Evolutionary conservation across 495 filamentous ascomycete genomes (phyloP).

Genomic region (Neohortaea acidophila): DNA sequence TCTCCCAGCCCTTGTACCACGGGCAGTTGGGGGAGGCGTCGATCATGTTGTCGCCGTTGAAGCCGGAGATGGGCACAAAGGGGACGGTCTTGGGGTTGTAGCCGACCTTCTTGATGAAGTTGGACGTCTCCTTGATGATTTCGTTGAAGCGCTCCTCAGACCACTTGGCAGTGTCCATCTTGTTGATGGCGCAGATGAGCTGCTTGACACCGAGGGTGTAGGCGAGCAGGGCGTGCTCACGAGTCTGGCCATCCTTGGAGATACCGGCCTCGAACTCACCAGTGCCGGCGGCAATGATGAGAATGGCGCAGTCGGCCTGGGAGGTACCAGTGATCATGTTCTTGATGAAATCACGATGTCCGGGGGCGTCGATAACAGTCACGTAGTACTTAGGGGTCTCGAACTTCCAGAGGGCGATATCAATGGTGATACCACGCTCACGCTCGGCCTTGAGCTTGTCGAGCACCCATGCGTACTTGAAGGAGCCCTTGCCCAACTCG

Average conservation of each 20-base stretch:
- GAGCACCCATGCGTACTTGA: conserved; percentile 99
- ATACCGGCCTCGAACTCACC: conserved; percentile 99
- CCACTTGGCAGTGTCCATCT: conserved; percentile 99
- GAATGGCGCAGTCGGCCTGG: conserved; percentile 97
- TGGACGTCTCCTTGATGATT: conserved; percentile 99
- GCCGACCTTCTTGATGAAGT: conserved; percentile 99
- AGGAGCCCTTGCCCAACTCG: conserved; percentile 99
- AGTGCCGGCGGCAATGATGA: conserved; percentile 99
- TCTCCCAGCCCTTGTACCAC: conserved; percentile 99
- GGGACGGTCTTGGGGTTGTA: conserved; percentile 98
- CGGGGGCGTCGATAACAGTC: conserved; percentile 63
- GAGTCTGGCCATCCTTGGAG: conserved; percentile 99
- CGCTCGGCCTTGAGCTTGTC: conserved; percentile 99
- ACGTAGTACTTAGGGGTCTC: conserved; percentile 94
- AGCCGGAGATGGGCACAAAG: conserved; percentile 99
- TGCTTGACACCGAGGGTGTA: conserved; percentile 99
- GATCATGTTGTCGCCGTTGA: conserved; percentile 99
- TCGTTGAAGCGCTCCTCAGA: conserved; percentile 89
- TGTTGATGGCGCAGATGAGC: conserved; percentile 99
- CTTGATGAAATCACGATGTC: conserved; percentile 99
- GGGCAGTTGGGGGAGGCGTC: conserved; percentile 83
- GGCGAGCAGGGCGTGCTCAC: conserved; percentile 99
- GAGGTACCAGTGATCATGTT: conserved; percentile 99
- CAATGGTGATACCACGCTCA: conserved; percentile 99
- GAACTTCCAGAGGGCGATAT: conserved; percentile 99